A percentile compares a stretch with the other conserved stretches of the same genome.
These are phyloP conservation scores for Globisporangium acanthophoron DNA, from an alignment of 352 stramenopile species.

Conservation along the genomic window DNA sequence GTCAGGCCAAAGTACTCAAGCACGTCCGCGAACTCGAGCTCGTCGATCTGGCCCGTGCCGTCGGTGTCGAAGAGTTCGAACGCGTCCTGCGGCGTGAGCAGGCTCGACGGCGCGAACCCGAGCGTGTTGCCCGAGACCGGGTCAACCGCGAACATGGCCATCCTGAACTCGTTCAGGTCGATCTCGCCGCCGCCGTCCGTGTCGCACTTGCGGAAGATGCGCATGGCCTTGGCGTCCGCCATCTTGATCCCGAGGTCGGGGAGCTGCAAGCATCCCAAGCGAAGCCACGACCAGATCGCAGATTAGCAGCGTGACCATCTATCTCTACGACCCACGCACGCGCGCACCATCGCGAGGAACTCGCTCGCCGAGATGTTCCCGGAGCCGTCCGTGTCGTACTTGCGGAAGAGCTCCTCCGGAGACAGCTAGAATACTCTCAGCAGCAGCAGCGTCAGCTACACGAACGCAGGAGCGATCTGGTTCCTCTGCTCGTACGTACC, in stretches of 20 bases:
- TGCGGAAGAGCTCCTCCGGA: conserved; percentile 88
- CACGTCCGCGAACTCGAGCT: conserved; percentile 91
- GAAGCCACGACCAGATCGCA: not conserved
- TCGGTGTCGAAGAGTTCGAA: conserved; percentile 92
- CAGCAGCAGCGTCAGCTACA: not conserved
- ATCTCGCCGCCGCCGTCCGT: conserved; percentile 88
- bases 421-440: conserved; percentile 23
- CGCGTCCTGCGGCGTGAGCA: conserved; percentile 82
- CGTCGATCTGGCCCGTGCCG: conserved; percentile 86
- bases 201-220: conserved; percentile 91
- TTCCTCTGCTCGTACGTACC: conserved; percentile 12
- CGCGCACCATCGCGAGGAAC: conserved; percentile 80
- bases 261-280: conserved; percentile 39
- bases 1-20: conserved; percentile 92
- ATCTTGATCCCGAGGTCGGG: conserved; percentile 85
- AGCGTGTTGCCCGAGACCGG: conserved; percentile 75
- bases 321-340: conserved; percentile 1
- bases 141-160: conserved; percentile 90
- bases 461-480: not conserved
- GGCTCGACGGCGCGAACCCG: conserved; percentile 76
- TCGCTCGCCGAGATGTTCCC: conserved; percentile 88
- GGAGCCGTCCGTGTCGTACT: conserved; percentile 88
- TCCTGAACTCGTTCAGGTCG: conserved; percentile 92
- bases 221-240: conserved; percentile 82
- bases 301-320: not conserved